Percentiles rank a stretch among this genome's conserved stretches.
Conservation (phyloP, 257 asterid genomes). For the Coffea canephora region DNA sequence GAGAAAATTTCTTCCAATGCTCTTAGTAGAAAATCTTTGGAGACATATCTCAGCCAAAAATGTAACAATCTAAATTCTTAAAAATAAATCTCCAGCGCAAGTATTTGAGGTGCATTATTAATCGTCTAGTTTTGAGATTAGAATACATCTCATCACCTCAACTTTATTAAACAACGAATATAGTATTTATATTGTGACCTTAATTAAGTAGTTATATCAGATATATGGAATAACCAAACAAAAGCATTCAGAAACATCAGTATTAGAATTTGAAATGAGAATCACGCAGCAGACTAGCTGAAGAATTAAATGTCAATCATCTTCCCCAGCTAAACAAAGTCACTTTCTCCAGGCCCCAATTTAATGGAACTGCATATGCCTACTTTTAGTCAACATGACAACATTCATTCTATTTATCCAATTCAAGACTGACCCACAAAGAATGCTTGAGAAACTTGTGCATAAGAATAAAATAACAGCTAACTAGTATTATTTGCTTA, state of each 20-base stretch:
- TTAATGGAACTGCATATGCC: neutral
- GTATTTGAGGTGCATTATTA: neutral
- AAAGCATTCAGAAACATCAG: neutral
- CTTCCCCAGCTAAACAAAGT: neutral
- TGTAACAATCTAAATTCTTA: neutral
- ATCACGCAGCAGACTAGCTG: neutral
- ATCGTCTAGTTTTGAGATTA: neutral
- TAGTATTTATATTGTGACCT: neutral
- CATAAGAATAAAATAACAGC: neutral
- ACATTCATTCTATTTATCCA: neutral
- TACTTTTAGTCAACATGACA: neutral
- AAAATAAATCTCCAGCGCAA: neutral
- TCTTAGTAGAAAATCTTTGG: neutral
- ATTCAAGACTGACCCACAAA: neutral
- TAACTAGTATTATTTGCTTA: neutral
- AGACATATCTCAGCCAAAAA: neutral
- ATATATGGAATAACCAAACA: neutral
- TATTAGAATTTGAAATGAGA: neutral
- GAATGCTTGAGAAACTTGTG: neutral
- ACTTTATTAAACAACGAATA: neutral
- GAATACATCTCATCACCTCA: neutral
- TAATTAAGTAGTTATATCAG: neutral
- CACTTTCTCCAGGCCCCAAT: neutral
- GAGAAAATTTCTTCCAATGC: neutral
- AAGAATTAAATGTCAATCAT: neutral